Base-by-base conservation (phyloP, 2,329 filamentous ascomycete genomes). In the Thielaviopsis ethacetica region DNA sequence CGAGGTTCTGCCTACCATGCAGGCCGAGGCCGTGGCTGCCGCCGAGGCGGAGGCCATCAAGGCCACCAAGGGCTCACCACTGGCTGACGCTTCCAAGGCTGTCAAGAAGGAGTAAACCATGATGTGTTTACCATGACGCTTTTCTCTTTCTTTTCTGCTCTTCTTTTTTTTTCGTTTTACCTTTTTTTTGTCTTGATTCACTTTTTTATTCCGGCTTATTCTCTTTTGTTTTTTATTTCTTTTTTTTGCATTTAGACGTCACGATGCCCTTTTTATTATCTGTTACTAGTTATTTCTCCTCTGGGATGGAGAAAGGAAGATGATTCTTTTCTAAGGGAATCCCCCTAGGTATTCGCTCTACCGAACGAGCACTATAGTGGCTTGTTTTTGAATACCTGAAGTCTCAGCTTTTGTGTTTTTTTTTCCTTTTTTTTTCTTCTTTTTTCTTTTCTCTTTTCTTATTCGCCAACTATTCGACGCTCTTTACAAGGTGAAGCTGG, bases 1-100 rank as follows among this genome's bases (percentile, higher is more conserved):
- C 27, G 72, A 74, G 71, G 44, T 67, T 74, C 13, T 75, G 2
- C 77, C 77, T 55, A 78, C 79, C 0, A 78, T 83, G 70, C 68
- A 71, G 56, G 81, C 84, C 54, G 63, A 69, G 62, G 63, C 62
- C 56, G 54, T 59, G 44, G 57, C 54, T 15, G 57, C 54, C 13
- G 57, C 57, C 10, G 57, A 62, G 57, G 51, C 56, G 30, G 60
- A 62, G 57, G 50, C 53, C 10, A 10, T 59, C 7, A 57, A 59
- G 54, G 57, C 60, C 10, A 53, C 50, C 56, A 61, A 59, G 57
- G 59, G 52, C 34, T 44, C 22, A 17, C 50, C 27, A 30, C 24
- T 21, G 22, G 15, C 38, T 7, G 65, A 66, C 60, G 68, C 63
- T 2, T 63, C 65, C 3, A 65, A 70, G 62, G 62, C 70, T 62